These are phyloP conservation scores for Metarhizium album DNA, from an alignment of 2,329 filamentous ascomycete genomes.

Conservation along the genomic window DNA sequence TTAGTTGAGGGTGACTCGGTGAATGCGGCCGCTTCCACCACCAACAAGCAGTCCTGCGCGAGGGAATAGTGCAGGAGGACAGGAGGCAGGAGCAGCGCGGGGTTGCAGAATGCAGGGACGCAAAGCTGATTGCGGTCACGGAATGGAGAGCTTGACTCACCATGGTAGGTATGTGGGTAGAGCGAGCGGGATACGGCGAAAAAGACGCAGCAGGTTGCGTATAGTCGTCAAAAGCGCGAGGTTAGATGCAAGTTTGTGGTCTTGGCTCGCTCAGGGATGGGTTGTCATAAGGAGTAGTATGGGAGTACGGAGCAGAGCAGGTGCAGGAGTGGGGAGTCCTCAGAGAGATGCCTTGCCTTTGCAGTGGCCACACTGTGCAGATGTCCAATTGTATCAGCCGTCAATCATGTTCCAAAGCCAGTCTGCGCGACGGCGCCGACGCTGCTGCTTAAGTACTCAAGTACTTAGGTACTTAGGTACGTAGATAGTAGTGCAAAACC, in stretches of 20 bases:
- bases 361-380: too few relatives aligned
- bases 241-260: neutral
- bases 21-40: neutral
- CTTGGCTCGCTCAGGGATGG: neutral
- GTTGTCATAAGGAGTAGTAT: neutral
- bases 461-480: too few relatives aligned
- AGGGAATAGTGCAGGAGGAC: too few relatives aligned
- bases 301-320: neutral
- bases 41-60: conserved; percentile 11
- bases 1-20: conserved; percentile 12
- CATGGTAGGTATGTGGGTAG: conserved; percentile 1
- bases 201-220: neutral
- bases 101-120: neutral
- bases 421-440: too few relatives aligned
- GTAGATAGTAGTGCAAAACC: too few relatives aligned
- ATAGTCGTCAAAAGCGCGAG: neutral
- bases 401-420: too few relatives aligned
- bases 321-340: conserved; percentile 1
- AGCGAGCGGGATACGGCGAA: neutral
- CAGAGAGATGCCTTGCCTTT: neutral
- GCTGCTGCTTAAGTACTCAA: too few relatives aligned
- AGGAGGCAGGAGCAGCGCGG: neutral
- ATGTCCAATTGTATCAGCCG: too few relatives aligned
- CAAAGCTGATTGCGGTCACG: neutral
- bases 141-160: neutral